A percentile compares a stretch with the other conserved stretches of the same genome.
Conservation (phyloP, 805 yeast species). For the Hyphopichia homilentoma region DNA sequence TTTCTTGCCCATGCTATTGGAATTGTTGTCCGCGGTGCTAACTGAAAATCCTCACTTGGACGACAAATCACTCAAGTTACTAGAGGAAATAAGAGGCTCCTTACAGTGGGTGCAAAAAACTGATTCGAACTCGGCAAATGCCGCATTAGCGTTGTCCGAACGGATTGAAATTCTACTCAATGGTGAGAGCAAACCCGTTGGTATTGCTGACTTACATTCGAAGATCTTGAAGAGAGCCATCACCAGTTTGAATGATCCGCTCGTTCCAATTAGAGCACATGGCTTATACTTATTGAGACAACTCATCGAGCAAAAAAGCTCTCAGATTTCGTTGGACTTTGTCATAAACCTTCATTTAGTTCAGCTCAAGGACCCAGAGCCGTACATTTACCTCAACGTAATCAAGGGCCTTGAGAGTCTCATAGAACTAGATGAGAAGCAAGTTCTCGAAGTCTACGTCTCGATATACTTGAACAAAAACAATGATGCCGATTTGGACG, state of each 20-base stretch:
- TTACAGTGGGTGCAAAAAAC: conserved; percentile 9
- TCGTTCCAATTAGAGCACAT: conserved; percentile 82
- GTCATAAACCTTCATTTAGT: conserved; percentile 60
- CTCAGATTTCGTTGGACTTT: conserved; percentile 47
- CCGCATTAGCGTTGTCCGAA: conserved; percentile 16
- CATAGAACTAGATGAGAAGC: conserved; percentile 39
- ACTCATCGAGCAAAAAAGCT: conserved; percentile 48
- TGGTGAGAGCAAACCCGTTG: conserved; percentile 19
- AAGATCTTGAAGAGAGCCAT: conserved; percentile 56
- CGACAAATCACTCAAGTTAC: conserved; percentile 21
- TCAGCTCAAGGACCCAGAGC: conserved; percentile 74
- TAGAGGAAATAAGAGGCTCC: conserved; percentile 23
- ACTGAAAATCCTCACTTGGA: conserved; percentile 27
- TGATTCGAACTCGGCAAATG: conserved; percentile 11
- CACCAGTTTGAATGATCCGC: conserved; percentile 65
- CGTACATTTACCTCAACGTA: conserved; percentile 80
- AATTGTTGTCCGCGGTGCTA: conserved; percentile 34
- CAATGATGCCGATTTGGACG: conserved; percentile 46
- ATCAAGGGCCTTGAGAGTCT: conserved; percentile 73
- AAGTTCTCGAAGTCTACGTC: conserved; percentile 35
- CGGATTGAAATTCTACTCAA: conserved; percentile 26
- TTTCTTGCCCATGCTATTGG: conserved; percentile 27
- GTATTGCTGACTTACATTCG: conserved; percentile 30
- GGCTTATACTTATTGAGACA: conserved; percentile 67
- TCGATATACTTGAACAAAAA: conserved; percentile 32